Percentiles rank a stretch among this genome's conserved stretches.
phyloP scores from a whole-genome alignment of 768 basidiomycete species.

The Tricholoma matsutake region DNA sequence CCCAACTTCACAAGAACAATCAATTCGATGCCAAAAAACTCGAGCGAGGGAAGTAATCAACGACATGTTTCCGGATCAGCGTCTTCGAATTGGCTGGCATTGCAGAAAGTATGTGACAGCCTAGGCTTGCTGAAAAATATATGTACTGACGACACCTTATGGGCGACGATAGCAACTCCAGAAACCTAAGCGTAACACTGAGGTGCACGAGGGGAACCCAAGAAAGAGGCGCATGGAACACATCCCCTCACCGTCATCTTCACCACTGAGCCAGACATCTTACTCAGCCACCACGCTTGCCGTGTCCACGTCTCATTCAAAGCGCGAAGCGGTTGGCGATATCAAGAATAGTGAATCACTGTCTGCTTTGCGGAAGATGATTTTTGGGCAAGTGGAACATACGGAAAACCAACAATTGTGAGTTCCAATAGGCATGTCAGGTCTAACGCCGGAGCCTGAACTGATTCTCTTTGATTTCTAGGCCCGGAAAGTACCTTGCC shows the following conservation, averaged over 20 bases:
- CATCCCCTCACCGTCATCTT: constrained; percentile 7
- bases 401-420: constrained; percentile 42
- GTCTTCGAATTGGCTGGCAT: constrained; percentile 59
- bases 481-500: constrained; percentile 73
- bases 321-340: constrained; percentile 14
- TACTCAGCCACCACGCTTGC: constrained; percentile 1
- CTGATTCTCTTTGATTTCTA: constrained; percentile 20
- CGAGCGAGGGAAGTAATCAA: constrained; percentile 1
- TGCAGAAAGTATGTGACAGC: constrained; percentile 44
- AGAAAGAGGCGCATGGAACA: constrained; percentile 27
- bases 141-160: neutral
- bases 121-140: neutral
- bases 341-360: constrained; percentile 49
- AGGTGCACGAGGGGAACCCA: constrained; percentile 10
- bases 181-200: constrained; percentile 9
- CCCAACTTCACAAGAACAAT: neutral
- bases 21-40: constrained; percentile 4
- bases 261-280: constrained; percentile 4
- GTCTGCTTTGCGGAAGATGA: constrained; percentile 47
- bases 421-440: constrained; percentile 21
- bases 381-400: constrained; percentile 43
- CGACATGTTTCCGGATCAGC: constrained; percentile 18
- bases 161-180: constrained; percentile 11
- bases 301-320: neutral
- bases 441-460: constrained; percentile 1